phyloP scores from a whole-genome alignment of 129 eudicot species.

The Rutidosis leptorrhynchoides region DNA sequence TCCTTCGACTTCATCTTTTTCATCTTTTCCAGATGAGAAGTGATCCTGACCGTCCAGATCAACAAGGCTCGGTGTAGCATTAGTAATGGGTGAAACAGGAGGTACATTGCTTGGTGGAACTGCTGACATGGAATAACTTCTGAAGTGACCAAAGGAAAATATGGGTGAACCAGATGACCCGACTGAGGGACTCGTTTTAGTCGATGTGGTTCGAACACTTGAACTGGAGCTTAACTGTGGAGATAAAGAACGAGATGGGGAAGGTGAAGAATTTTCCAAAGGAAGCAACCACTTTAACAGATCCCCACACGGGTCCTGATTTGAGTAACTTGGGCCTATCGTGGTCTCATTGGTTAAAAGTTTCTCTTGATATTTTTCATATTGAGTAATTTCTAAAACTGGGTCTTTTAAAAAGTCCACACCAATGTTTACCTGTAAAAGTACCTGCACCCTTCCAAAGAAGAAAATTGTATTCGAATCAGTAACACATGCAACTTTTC shows the following conservation, averaged over 20 bases:
- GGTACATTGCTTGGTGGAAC: conserved; percentile 64
- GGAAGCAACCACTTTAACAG: conserved; percentile 92
- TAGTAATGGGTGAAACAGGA: conserved; percentile 40
- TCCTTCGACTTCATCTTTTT: conserved; percentile 55
- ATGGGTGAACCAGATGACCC: conserved; percentile 73
- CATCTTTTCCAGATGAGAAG: conserved; percentile 44
- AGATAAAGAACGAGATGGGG: conserved; percentile 59
- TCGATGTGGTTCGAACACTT: conserved; percentile 53
- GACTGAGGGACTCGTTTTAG: conserved; percentile 47
- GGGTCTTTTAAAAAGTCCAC: conserved; percentile 69
- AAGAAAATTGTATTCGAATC: conserved; percentile 56
- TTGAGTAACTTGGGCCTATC: conserved; percentile 22
- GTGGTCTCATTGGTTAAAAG: conserved; percentile 24
- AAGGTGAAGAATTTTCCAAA: conserved; percentile 58
- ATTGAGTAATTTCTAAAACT: conserved; percentile 77
- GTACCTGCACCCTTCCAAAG: conserved; percentile 99
- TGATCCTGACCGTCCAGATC: conserved; percentile 70
- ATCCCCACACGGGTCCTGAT: conserved; percentile 70
- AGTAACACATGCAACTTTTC: conserved; percentile 28
- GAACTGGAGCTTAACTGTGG: conserved; percentile 46
- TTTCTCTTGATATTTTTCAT: conserved; percentile 66
- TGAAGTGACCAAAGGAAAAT: conserved; percentile 83
- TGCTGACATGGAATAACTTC: conserved; percentile 97
- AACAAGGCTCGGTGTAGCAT: conserved; percentile 36
- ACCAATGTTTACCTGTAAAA: conserved; percentile 80